These are phyloP conservation scores for Suillus decipiens DNA, from an alignment of 768 basidiomycete species.

Conservation along the genomic window DNA sequence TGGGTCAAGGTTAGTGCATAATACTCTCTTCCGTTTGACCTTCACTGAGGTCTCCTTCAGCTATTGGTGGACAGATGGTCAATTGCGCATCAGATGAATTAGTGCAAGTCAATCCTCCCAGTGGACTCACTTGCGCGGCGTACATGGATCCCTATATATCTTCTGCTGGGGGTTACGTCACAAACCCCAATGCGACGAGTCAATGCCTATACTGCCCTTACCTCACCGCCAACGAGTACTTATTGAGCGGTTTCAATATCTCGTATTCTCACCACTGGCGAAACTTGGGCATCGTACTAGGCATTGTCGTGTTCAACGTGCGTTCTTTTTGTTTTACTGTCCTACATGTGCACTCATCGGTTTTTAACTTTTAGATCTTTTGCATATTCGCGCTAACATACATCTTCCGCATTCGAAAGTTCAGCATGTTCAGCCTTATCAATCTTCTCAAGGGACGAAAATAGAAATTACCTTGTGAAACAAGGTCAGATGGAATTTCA, in stretches of 20 bases:
- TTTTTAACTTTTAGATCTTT: not conserved
- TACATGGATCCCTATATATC: slow-evolving; percentile 55
- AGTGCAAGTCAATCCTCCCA: slow-evolving; percentile 52
- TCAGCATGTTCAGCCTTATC: slow-evolving; percentile 1
- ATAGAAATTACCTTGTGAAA: not conserved
- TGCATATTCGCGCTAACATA: not conserved
- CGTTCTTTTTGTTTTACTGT: slow-evolving; percentile 20
- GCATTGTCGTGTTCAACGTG: slow-evolving; percentile 51
- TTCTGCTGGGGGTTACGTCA: slow-evolving; percentile 55
- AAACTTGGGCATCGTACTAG: slow-evolving; percentile 53
- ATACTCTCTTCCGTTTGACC: not conserved
- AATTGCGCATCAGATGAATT: slow-evolving; percentile 56
- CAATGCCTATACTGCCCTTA: slow-evolving; percentile 59
- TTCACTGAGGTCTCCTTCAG: slow-evolving; percentile 23
- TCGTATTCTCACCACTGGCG: slow-evolving; percentile 55
- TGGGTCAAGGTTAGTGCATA: slow-evolving; percentile 27
- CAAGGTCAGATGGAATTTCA: too few relatives aligned
- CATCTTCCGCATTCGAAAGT: not conserved
- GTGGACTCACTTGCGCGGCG: slow-evolving; percentile 50
- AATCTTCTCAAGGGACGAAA: not conserved
- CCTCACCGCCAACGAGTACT: slow-evolving; percentile 49
- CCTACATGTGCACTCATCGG: not conserved
- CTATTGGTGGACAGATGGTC: slow-evolving; percentile 43
- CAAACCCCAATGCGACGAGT: slow-evolving; percentile 52
- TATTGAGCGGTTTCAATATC: slow-evolving; percentile 55